Conservation (phyloP, 345 rosid genomes). For the Hirschfeldia incana region DNA sequence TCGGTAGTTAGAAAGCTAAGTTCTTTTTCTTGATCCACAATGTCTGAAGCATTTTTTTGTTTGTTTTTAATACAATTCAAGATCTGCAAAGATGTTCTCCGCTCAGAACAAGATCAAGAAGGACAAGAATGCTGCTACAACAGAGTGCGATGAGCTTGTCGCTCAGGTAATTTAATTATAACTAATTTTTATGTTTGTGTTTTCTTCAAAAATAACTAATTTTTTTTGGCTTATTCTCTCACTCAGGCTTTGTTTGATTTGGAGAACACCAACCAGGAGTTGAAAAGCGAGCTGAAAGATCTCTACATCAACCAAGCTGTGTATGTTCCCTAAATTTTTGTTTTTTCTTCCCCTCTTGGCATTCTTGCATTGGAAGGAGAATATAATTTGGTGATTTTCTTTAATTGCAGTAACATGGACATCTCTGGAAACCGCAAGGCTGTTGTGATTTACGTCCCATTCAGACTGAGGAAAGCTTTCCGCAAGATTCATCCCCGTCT, state of each 20-base stretch:
- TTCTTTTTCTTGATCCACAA: neutral
- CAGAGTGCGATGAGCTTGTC: conserved; percentile 80
- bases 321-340: conserved; percentile 49
- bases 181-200: too few relatives aligned
- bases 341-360: neutral
- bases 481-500: conserved; percentile 84
- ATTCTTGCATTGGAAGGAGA: neutral
- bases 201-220: too few relatives aligned
- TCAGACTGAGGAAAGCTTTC: conserved; percentile 81
- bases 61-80: conserved; percentile 9
- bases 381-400: neutral
- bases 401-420: conserved; percentile 63
- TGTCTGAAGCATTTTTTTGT: too few relatives aligned
- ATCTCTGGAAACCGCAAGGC: conserved; percentile 83
- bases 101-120: conserved; percentile 80
- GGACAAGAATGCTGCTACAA: conserved; percentile 74
- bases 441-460: conserved; percentile 78
- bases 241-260: conserved; percentile 73
- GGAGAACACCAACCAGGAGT: conserved; percentile 81
- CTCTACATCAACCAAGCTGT: conserved; percentile 73
- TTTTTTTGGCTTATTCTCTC: too few relatives aligned
- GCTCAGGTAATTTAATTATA: conserved; percentile 22
- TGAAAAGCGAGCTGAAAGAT: conserved; percentile 83
- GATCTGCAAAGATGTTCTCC: conserved; percentile 71
- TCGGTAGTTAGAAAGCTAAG: neutral